These are phyloP conservation scores for Murraya koenigii DNA, from an alignment of 345 rosid genomes.

Conservation along the genomic window DNA sequence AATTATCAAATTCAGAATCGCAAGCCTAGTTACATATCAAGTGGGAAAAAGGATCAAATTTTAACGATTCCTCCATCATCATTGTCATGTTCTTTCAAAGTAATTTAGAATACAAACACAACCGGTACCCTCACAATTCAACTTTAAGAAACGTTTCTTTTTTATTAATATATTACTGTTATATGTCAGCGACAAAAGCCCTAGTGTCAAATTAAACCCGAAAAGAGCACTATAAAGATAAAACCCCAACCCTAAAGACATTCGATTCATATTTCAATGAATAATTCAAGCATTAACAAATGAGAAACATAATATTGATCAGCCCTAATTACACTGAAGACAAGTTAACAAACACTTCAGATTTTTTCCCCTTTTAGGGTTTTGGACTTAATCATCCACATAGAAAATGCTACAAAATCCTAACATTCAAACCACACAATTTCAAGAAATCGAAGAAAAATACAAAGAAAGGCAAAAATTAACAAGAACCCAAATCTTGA, in stretches of 20 bases:
- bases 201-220: not conserved
- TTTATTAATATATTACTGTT: not conserved
- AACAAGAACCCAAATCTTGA: slow-evolving; percentile 15
- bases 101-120: not conserved
- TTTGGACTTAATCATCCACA: not conserved
- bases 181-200: not conserved
- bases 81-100: not conserved
- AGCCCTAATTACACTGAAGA: not conserved
- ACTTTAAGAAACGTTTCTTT: not conserved
- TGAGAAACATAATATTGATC: not conserved
- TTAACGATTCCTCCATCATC: not conserved
- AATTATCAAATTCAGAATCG: not conserved
- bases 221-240: not conserved
- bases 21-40: not conserved
- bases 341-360: not conserved
- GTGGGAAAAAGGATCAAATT: not conserved
- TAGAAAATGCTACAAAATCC: not conserved
- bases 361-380: not conserved
- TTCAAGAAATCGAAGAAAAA: not conserved
- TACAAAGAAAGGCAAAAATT: not conserved
- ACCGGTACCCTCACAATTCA: not conserved
- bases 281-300: not conserved
- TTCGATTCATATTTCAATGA: not conserved
- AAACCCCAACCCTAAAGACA: not conserved
- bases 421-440: not conserved